Conservation (phyloP, 768 basidiomycete genomes). For the Lactarius sp. region DNA sequence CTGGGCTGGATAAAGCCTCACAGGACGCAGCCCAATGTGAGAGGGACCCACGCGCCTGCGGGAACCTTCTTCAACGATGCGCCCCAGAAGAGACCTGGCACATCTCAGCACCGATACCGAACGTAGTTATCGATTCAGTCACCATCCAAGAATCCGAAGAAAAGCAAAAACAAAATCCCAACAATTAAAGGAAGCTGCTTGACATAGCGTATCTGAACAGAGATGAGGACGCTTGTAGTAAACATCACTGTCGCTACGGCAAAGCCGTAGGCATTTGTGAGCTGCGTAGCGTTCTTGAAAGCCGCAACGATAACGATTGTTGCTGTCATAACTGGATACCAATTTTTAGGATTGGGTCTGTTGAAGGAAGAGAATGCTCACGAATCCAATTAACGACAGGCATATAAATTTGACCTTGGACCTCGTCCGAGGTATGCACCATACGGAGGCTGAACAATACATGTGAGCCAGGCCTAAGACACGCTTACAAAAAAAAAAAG, state of each 20-base stretch:
- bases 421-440: slow-evolving; percentile 53
- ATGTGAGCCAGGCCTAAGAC: background rate
- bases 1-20: slow-evolving; percentile 27
- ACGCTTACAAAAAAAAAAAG: background rate
- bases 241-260: slow-evolving; percentile 65
- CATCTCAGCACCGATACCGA: background rate
- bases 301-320: slow-evolving; percentile 52
- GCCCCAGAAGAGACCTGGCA: slow-evolving; percentile 53
- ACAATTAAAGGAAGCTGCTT: slow-evolving; percentile 45
- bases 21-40: slow-evolving; percentile 51
- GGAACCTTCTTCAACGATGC: slow-evolving; percentile 58
- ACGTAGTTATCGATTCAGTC: background rate
- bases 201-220: slow-evolving; percentile 53
- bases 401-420: slow-evolving; percentile 64
- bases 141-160: slow-evolving; percentile 64
- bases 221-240: slow-evolving; percentile 51
- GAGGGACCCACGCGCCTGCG: slow-evolving; percentile 62
- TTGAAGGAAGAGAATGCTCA: slow-evolving; percentile 25
- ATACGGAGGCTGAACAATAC: slow-evolving; percentile 39
- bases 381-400: slow-evolving; percentile 56
- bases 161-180: slow-evolving; percentile 43
- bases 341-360: background rate
- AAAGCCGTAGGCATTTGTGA: slow-evolving; percentile 59
- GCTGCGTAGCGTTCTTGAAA: slow-evolving; percentile 48
- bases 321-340: slow-evolving; percentile 40